A percentile compares a stretch with the other conserved stretches of the same genome.
These are phyloP conservation scores for Miscanthus lutarioriparius DNA, from an alignment of 176 grass and related monocot species.

Conservation along the genomic window DNA sequence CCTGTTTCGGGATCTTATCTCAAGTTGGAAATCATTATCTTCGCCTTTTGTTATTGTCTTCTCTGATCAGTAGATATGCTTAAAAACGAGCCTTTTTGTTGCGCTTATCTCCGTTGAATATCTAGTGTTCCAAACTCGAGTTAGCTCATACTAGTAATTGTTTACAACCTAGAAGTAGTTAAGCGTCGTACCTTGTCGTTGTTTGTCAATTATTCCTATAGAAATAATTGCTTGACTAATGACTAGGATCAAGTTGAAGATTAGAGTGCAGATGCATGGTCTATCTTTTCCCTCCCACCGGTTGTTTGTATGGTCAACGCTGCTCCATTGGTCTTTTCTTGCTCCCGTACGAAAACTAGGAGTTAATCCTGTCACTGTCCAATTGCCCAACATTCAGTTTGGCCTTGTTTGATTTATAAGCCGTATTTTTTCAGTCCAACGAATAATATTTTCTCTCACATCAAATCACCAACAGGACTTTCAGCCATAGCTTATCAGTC, in stretches of 20 bases:
- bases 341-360: background rate
- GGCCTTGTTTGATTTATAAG: too few relatives aligned
- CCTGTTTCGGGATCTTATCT: slow-evolving; percentile 1
- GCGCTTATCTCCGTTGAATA: background rate
- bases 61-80: slow-evolving; percentile 20
- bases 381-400: slow-evolving; percentile 1
- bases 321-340: background rate
- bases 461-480: too few relatives aligned
- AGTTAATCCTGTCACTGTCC: slow-evolving; percentile 12
- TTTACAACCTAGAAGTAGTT: background rate
- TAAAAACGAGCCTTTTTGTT: slow-evolving; percentile 20
- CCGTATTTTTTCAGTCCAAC: too few relatives aligned
- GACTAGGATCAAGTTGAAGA: background rate
- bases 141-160: slow-evolving; percentile 1
- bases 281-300: background rate
- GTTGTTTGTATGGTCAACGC: background rate
- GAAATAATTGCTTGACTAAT: slow-evolving; percentile 14
- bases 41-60: background rate
- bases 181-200: background rate
- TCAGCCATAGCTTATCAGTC: too few relatives aligned
- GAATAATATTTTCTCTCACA: too few relatives aligned
- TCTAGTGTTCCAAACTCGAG: background rate
- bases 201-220: background rate
- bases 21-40: background rate
- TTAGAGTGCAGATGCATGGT: background rate